These are phyloP conservation scores for Solanum peruvianum DNA, from an alignment of 257 asterid species.

Conservation along the genomic window DNA sequence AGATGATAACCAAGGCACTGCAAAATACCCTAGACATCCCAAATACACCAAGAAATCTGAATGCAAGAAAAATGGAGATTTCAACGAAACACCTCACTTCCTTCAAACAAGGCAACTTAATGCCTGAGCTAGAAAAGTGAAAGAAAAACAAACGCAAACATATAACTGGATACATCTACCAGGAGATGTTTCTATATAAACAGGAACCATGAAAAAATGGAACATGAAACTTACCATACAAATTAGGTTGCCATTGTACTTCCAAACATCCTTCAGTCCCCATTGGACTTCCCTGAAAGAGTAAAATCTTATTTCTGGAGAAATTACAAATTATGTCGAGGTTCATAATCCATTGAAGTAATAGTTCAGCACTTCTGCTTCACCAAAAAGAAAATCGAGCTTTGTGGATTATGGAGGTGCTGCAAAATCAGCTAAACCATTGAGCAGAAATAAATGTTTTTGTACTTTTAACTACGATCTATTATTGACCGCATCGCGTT, in stretches of 20 bases:
- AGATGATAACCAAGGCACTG: background rate
- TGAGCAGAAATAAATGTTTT: background rate
- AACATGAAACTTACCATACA: background rate
- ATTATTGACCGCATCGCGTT: conserved; percentile 29
- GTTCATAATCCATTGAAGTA: background rate
- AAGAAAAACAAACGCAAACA: background rate
- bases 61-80: background rate
- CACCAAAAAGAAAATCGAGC: background rate
- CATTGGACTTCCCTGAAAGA: background rate
- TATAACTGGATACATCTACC: background rate
- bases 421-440: background rate
- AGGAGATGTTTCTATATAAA: background rate
- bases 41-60: background rate
- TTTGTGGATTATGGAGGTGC: background rate
- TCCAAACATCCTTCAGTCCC: background rate
- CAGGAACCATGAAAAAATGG: background rate
- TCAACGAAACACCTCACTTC: background rate
- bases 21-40: background rate
- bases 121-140: background rate
- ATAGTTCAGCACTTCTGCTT: background rate
- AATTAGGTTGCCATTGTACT: background rate
- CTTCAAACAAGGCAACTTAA: background rate
- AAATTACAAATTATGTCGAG: background rate
- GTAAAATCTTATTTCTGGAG: background rate
- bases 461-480: conserved; percentile 7